Conservation (phyloP, 1,139 yeast species). For the Geotrichum bryndzae region DNA sequence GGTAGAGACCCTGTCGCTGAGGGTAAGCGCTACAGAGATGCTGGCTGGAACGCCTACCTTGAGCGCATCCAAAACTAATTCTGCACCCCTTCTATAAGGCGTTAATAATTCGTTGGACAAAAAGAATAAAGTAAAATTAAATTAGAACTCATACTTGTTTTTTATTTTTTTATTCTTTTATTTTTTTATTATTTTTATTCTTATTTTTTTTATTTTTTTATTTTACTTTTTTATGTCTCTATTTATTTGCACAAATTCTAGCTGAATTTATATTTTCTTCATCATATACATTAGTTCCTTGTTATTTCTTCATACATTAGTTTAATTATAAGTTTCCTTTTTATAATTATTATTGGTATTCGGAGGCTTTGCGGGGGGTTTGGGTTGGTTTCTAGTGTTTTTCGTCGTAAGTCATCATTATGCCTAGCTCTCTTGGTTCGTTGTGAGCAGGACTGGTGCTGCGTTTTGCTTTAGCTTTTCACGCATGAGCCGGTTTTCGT, state of each 20-base stretch:
- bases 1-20: constrained; percentile 87
- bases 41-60: constrained; percentile 87
- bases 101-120: no score
- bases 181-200: not conserved
- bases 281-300: not conserved
- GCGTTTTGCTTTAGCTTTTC: not conserved
- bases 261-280: not conserved
- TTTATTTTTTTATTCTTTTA: not conserved
- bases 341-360: not conserved
- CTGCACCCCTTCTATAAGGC: not conserved
- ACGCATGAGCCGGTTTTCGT: constrained; percentile 7
- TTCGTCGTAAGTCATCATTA: not conserved
- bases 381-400: not conserved
- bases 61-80: not conserved
- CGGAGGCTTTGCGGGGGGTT: not conserved
- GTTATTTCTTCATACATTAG: not conserved
- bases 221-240: no score
- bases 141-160: not conserved
- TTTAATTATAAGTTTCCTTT: not conserved
- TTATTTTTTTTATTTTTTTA: no score
- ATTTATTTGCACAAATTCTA: not conserved
- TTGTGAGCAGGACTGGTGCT: not conserved
- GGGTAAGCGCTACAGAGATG: constrained; percentile 80
- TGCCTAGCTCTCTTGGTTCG: not conserved
- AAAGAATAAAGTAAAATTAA: not conserved